Evolutionary conservation across 805 yeast genomes (phyloP), one percentile per base, ranked within the genome.

Genomic region (Jamesozyma gamospora): DNA sequence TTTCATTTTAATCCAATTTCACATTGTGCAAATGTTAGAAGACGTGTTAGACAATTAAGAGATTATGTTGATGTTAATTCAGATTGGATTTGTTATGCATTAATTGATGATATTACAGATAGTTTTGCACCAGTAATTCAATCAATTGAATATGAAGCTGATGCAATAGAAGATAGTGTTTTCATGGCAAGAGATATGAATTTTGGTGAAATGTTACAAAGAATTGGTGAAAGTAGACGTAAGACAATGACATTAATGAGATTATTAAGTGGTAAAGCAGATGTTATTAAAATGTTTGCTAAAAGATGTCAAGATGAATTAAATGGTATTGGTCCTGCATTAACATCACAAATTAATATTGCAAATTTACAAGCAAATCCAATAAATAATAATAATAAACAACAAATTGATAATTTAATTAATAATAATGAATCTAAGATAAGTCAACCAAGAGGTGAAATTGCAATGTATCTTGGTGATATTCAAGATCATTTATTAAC

Each of bases 401-500:
- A 31, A 17, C 14, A 10, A 12, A 17, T 31, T 16, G 34, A 31
- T 18, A 17, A 31, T 11, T 8, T 18, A 7, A 8, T 31, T 9
- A 18, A 40, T 6, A 16, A 27, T 14, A 34, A 33, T 29, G 6
- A 21, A 11, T 29, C 43, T 1, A 21, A 21, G 24, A 21, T 8
- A 8, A 41, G 44, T 25, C 43, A 43, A 50, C 95, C 96, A 37
- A 72, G 94, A 53, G 90, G 82, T 21, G 96, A 90, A 53, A 88
- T 88, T 63, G 95, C 94, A 0, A 69, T 88, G 47, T 90, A 85
- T 60, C 64, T 88, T 45, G 96, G 96, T 41, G 97, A 88, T 75
- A 88, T 88, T 56, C 96, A 87, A 64, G 96, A 88, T 70, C 97
- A 88, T 73, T 82, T 90, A 53, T 79, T 88, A 42, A 90, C 97